Evolutionary conservation across 164 flowering plant species (phyloP).

Genomic region (Magnolia sinica): DNA sequence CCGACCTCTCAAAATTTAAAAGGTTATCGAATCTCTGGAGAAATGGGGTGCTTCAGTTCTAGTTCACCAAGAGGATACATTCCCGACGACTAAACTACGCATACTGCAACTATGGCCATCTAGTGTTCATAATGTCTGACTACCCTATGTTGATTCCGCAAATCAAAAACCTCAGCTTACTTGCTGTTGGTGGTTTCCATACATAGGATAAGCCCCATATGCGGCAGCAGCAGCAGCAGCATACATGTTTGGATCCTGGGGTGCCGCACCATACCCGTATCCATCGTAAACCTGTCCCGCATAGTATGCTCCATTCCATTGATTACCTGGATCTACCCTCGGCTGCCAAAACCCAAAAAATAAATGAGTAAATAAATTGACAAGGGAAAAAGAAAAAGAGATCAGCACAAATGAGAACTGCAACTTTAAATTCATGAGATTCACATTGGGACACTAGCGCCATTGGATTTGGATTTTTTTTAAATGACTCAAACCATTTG

Average conservation of each 20-base stretch:
- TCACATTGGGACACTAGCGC: too few relatives aligned
- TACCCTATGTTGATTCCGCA: slow-evolving; percentile 8
- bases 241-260: slow-evolving; percentile 76
- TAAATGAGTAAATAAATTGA: background rate
- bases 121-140: slow-evolving; percentile 8
- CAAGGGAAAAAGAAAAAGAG: background rate
- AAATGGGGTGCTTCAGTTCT: slow-evolving; percentile 37
- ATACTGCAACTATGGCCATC: slow-evolving; percentile 13
- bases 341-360: slow-evolving; percentile 34
- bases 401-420: background rate
- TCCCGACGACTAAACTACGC: slow-evolving; percentile 27
- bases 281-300: slow-evolving; percentile 77
- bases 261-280: slow-evolving; percentile 61
- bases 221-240: slow-evolving; percentile 38
- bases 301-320: slow-evolving; percentile 72
- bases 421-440: too few relatives aligned
- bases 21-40: slow-evolving; percentile 30
- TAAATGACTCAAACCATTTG: too few relatives aligned
- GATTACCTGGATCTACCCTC: slow-evolving; percentile 60
- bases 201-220: slow-evolving; percentile 74
- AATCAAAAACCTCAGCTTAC: slow-evolving; percentile 53
- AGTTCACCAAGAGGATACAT: slow-evolving; percentile 38
- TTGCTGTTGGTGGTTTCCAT: slow-evolving; percentile 84
- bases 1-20: slow-evolving; percentile 21
- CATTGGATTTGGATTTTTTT: too few relatives aligned